Base-by-base conservation (phyloP, 2,329 filamentous ascomycete species). In the Botrytis fragariae region DNA sequence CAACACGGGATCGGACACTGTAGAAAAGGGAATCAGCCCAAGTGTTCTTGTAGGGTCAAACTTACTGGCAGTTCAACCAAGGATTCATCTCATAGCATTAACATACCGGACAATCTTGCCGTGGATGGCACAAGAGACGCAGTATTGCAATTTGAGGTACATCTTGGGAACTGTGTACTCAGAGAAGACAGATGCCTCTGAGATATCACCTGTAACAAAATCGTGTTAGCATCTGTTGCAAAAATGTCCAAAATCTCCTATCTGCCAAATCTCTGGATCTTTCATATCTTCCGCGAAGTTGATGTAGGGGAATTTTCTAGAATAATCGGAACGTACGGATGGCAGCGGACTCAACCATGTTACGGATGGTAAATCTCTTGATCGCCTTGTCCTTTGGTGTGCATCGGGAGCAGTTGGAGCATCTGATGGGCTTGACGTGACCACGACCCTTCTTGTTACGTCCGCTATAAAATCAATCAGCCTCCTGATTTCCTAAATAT, bases 91-190 rank as follows among this genome's bases (percentile, higher is more conserved):
- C 83, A 86, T 59, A 85, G 83, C 76, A 74, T 71, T 85, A 85
- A 90, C 95, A 87, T 96, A 98, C 95, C 96, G 95, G 87, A 99
- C 97, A 86, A 99, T 99, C 93, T 99, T 99, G 91, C 96, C 96
- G 91, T 99, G 96, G 81, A 99, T 99, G 84, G 96, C 96, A 88
- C 96, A 99, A 87, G 95, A 98, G 84, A 99, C 96, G 87, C 96
- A 99, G 94, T 99, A 99, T 90, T 99, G 96, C 86, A 99, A 92
- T 93, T 99, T 99, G 88, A 99, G 90, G 93, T 99, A 99, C 97
- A 99, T 99, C 93, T 99, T 99, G 88, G 96, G 96, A 84, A 99
- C 95, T 82, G 94, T 95, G 91, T 99, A 99, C 89, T 99, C 96
- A 83, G 93, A 86, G 88, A 98, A 99, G 87, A 99, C 96, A 83